Evolutionary conservation across 148 eudicot genomes (phyloP), one percentile per base, ranked within the genome.

Genomic region (Cornus suecica): DNA sequence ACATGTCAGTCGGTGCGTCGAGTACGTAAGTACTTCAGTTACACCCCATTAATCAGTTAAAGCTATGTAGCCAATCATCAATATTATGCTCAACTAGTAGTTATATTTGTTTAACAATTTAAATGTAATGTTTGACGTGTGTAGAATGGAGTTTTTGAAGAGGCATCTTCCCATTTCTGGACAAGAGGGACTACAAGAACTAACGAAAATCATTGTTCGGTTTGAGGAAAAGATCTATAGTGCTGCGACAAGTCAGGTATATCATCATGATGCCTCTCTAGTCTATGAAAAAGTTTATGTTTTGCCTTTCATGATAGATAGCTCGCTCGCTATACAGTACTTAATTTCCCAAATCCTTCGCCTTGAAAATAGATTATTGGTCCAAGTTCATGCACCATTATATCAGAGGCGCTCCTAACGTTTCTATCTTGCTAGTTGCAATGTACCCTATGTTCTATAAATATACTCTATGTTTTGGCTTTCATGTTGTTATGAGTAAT

Each of bases 241-340:
- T 78, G 90, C 87, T 64, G 93, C 98, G 37, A 89, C 94, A 23
- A 90, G 86, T 83, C 97, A 90, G 92, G 98, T 94, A 85, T 74
- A n/a, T 61, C 65, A 32, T 70, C 31, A 4, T 61, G 28, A 37
- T n/a, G 31, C 15, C 48, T 60, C 31, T 58, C 20, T 68, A n/a
- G n/a, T n/a, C n/a, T n/a, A n/a, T n/a, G n/a, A n/a, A n/a, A n/a
- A n/a, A n/a, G n/a, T n/a, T n/a, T n/a, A n/a, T n/a, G n/a, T n/a
- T n/a, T n/a, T n/a, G n/a, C n/a, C n/a, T n/a, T n/a, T n/a, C n/a
- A n/a, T n/a, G n/a, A n/a, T n/a, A n/a, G n/a, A n/a, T n/a, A n/a
- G n/a, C n/a, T n/a, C n/a, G n/a, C n/a, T n/a, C n/a, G n/a, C n/a
- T n/a, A n/a, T n/a, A n/a, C n/a, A n/a, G n/a, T n/a, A n/a, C n/a